Evolutionary conservation across 2,329 filamentous ascomycete species (phyloP).

Genomic region (Myriangium duriaei): DNA sequence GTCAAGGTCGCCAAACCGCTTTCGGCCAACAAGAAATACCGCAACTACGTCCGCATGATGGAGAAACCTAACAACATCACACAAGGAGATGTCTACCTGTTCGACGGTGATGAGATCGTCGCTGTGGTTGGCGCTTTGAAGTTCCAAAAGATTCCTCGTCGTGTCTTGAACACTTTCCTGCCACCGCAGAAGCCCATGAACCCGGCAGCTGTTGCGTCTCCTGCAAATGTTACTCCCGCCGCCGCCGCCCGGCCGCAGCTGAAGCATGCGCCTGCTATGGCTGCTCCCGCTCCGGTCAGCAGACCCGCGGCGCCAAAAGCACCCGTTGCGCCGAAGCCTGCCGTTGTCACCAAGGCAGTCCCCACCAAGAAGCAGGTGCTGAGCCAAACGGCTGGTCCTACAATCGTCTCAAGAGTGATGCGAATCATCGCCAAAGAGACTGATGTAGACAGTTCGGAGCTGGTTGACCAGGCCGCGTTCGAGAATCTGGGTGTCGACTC

Average conservation of each 20-base stretch:
- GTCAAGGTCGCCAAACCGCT: constrained; percentile 45
- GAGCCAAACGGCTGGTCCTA: constrained; percentile 36
- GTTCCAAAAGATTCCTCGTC: constrained; percentile 55
- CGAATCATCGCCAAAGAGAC: constrained; percentile 56
- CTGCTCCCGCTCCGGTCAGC: constrained; percentile 12
- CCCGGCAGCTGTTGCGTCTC: constrained; percentile 25
- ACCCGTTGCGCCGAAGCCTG: constrained; percentile 5
- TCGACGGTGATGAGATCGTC: constrained; percentile 46
- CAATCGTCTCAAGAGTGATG: constrained; percentile 42
- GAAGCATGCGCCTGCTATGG: constrained; percentile 18
- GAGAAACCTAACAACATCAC: constrained; percentile 42
- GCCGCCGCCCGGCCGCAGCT: constrained; percentile 20
- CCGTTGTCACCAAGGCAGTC: constrained; percentile 11
- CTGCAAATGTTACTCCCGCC: constrained; percentile 24
- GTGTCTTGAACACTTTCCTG: constrained; percentile 53
- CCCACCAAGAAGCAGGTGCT: constrained; percentile 34
- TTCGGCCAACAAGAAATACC: constrained; percentile 41
- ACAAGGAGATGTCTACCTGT: constrained; percentile 48
- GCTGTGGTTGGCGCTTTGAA: constrained; percentile 49
- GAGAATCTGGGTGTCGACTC: constrained; percentile 52
- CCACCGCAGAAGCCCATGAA: constrained; percentile 38
- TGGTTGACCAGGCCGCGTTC: constrained; percentile 48
- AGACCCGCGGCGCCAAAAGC: constrained; percentile 14
- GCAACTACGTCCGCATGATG: constrained; percentile 51
- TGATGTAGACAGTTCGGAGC: constrained; percentile 44